A percentile compares a stretch with the other conserved stretches of the same genome.
Conservation (phyloP, 1,284 basidiomycete genomes). For the Trametes hirsuta region DNA sequence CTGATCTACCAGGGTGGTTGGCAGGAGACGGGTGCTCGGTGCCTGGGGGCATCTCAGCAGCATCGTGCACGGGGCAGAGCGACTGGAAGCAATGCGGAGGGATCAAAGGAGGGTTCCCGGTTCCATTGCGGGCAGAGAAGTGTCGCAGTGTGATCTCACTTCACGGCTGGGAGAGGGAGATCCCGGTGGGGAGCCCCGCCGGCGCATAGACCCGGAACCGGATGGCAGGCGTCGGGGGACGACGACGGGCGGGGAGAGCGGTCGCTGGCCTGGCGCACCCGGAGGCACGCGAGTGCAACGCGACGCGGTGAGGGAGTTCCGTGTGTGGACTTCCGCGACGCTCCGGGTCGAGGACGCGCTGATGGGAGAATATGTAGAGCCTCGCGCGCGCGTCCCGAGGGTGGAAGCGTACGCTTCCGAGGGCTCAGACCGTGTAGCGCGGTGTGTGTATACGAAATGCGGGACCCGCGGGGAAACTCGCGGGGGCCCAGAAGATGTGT, state of each 20-base stretch:
- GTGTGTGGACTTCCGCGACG: slow-evolving; percentile 8
- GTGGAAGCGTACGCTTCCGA: background rate
- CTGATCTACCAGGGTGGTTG: too few species aligned
- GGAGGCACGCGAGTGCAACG: background rate
- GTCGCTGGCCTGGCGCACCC: background rate
- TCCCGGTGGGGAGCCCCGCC: background rate
- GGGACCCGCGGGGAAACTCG: too few species aligned
- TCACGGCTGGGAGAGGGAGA: background rate
- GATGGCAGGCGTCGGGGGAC: background rate
- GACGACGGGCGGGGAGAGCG: background rate
- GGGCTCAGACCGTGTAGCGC: background rate
- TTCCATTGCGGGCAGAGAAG: too few species aligned
- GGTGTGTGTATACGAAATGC: too few species aligned
- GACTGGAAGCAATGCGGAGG: too few species aligned
- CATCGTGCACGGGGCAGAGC: too few species aligned
- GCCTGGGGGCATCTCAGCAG: too few species aligned
- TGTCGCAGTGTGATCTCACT: background rate
- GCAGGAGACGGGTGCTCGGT: too few species aligned
- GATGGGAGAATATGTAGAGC: background rate
- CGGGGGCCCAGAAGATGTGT: too few species aligned
- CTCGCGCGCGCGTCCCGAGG: background rate
- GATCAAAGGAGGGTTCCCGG: too few species aligned
- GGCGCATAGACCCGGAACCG: background rate
- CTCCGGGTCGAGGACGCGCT: slow-evolving; percentile 3
- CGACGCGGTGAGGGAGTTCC: slow-evolving; percentile 7